Evolutionary conservation across 176 grass and related monocot species (phyloP).

Genomic region (Oryza meridionalis): DNA sequence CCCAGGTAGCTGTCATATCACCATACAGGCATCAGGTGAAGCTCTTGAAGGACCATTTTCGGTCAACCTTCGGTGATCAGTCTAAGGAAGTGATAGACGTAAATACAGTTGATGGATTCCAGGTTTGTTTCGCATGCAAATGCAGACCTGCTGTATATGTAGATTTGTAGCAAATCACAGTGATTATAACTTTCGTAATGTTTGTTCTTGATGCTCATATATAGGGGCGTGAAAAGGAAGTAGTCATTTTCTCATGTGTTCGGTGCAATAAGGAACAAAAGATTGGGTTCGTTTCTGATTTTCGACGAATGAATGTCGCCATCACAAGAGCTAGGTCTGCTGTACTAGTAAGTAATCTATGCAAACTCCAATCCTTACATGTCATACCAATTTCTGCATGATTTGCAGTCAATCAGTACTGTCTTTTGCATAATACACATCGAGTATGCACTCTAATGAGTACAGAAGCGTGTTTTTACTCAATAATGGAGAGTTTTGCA

Average conservation of each 20-base stretch:
- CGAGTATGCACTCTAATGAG: not conserved
- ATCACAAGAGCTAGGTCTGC: constrained; percentile 94
- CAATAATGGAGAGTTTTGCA: not conserved
- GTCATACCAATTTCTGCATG: not conserved
- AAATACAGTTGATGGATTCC: constrained; percentile 96
- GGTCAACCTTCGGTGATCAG: constrained; percentile 80
- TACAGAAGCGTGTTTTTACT: not conserved
- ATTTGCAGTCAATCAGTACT: not conserved
- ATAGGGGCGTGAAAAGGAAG: constrained; percentile 92
- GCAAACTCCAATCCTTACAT: not conserved
- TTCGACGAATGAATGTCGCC: constrained; percentile 95
- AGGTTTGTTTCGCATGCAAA: constrained; percentile 52
- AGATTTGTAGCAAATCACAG: constrained; percentile 10
- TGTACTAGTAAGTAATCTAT: constrained; percentile 60
- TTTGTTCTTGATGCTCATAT: constrained; percentile 23
- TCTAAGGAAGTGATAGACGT: constrained; percentile 87
- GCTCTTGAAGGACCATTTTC: constrained; percentile 69
- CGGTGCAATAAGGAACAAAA: constrained; percentile 81
- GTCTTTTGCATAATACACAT: not conserved
- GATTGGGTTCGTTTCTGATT: constrained; percentile 93
- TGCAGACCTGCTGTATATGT: constrained; percentile 17
- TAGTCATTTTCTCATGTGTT: constrained; percentile 95
- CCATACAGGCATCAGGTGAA: constrained; percentile 88
- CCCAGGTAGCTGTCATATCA: constrained; percentile 82
- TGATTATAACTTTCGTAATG: constrained; percentile 22